These are phyloP conservation scores for Amylocarpus encephaloides DNA, from an alignment of 2,329 filamentous ascomycete genomes.

Conservation along the genomic window DNA sequence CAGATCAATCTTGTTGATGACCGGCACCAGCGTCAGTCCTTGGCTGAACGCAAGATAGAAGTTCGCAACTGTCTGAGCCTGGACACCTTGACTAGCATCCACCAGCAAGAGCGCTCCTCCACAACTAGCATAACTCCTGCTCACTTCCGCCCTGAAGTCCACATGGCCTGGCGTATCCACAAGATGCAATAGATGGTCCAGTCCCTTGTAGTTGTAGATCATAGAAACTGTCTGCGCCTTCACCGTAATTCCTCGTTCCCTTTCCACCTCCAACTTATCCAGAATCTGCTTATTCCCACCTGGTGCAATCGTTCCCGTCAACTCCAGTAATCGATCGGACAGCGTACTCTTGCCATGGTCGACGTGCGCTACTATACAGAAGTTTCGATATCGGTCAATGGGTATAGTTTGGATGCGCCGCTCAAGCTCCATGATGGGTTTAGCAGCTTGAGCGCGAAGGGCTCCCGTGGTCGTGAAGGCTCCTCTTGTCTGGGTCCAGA, in stretches of 20 bases:
- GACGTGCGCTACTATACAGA: constrained; percentile 97
- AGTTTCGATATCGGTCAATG: constrained; percentile 80
- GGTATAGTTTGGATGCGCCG: constrained; percentile 66
- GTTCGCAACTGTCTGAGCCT: constrained; percentile 97
- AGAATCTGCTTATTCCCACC: constrained; percentile 91
- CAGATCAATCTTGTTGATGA: constrained; percentile 96
- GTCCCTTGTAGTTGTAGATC: constrained; percentile 80
- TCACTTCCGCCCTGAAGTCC: constrained; percentile 95
- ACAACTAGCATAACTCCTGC: constrained; percentile 90
- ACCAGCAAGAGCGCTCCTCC: constrained; percentile 88
- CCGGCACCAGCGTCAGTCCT: constrained; percentile 76
- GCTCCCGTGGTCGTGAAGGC: constrained; percentile 27
- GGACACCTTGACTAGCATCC: constrained; percentile 92
- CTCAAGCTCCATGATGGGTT: constrained; percentile 40
- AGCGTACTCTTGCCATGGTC: constrained; percentile 98
- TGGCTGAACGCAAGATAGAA: constrained; percentile 97
- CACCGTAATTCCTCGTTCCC: constrained; percentile 93
- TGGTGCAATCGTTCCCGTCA: constrained; percentile 85
- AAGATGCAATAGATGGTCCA: constrained; percentile 89
- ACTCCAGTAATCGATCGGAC: constrained; percentile 83
- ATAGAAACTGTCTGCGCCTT: constrained; percentile 98
- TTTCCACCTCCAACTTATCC: constrained; percentile 94
- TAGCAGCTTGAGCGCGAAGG: constrained; percentile 27
- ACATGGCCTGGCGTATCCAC: constrained; percentile 98
- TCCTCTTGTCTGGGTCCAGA: constrained; percentile 16